Evolutionary conservation across 23 red algal genomes (phyloP).

Genomic region (Gracilaria gracilis): DNA sequence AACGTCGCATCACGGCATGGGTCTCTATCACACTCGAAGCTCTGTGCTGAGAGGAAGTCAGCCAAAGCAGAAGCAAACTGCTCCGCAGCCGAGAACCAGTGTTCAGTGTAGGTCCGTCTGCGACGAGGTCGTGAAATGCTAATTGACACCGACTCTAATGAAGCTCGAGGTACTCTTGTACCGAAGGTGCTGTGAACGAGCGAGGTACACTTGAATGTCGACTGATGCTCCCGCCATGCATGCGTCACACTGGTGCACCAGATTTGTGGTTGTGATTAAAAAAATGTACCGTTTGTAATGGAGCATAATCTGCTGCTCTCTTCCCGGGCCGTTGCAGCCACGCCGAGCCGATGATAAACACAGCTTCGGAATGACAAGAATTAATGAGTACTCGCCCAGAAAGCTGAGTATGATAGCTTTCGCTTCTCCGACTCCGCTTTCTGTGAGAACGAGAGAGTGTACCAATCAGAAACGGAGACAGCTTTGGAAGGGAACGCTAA

Average conservation of each 20-base stretch:
- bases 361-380: no score
- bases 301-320: no score
- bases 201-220: no score
- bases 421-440: background rate
- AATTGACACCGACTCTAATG: no score
- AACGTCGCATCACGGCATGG: constrained; percentile 10
- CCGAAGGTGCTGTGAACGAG: background rate
- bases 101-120: background rate
- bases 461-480: background rate
- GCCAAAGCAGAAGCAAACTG: background rate
- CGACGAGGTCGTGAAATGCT: no score
- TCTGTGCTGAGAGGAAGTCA: background rate
- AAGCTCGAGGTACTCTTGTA: background rate
- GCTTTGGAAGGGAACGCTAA: background rate
- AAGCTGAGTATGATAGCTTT: background rate
- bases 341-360: no score
- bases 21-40: background rate
- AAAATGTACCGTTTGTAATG: no score
- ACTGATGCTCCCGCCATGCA: no score
- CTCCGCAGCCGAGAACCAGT: background rate
- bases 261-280: constrained; percentile 8
- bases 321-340: no score
- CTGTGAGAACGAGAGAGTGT: background rate
- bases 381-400: background rate
- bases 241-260: background rate